Conservation (phyloP, 2,329 filamentous ascomycete genomes). For the Aspergillus glaucus region DNA sequence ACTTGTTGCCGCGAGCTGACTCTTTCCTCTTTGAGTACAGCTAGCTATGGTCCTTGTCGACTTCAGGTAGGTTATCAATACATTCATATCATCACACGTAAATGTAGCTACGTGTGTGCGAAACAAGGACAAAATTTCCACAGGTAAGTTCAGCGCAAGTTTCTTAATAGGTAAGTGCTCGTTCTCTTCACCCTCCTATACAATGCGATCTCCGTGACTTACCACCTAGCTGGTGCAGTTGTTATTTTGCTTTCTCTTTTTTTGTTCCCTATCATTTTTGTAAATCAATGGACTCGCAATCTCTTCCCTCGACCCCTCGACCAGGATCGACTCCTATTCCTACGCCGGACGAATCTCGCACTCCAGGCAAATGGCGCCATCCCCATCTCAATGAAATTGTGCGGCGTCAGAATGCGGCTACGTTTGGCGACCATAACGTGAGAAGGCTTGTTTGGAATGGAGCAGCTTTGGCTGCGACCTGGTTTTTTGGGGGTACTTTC, state of each 20-base stretch:
- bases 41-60: constrained; percentile 5
- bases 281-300: constrained; percentile 28
- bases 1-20: background rate
- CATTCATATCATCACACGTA: background rate
- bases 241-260: constrained; percentile 3
- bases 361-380: constrained; percentile 80
- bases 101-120: constrained; percentile 5
- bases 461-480: constrained; percentile 46
- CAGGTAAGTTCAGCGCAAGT: constrained; percentile 13
- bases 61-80: background rate
- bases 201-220: background rate
- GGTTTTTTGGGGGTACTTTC: constrained; percentile 38
- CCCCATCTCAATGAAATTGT: constrained; percentile 84
- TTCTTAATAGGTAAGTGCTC: constrained; percentile 2
- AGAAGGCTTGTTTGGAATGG: constrained; percentile 64
- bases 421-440: constrained; percentile 72
- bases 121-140: background rate
- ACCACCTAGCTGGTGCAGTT: background rate
- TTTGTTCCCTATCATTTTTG: background rate
- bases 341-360: constrained; percentile 27
- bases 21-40: background rate
- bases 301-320: constrained; percentile 39
- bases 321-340: constrained; percentile 22
- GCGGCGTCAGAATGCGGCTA: constrained; percentile 67
- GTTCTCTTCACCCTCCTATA: background rate